Base-by-base conservation (phyloP, 73 alveolate species). In the Paramecium tetraurelia region DNA sequence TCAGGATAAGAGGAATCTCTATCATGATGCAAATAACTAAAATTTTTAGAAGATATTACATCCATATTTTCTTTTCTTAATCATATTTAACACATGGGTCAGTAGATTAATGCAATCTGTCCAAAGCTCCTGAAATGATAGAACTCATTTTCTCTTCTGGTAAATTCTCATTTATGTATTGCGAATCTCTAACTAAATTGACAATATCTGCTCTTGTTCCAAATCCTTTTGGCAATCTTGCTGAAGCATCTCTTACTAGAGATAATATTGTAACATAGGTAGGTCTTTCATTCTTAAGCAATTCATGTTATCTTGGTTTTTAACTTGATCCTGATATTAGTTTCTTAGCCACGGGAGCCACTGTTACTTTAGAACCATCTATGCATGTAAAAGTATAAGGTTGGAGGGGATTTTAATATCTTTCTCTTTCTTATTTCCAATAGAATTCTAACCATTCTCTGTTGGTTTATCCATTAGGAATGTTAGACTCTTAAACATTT, bases 1-100 rank as follows among this genome's bases (percentile, higher is more conserved):
- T 95, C 98, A 10, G 96, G 96, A 85, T 94, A 95, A 72, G 97
- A 97, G 24, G 97, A 87, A 57, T 92, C 97, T 93, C 99, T 96
- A 86, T 97, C 96, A 84, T 95, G 94, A 88, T 98, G 99, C 46
- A 98, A 92, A 92, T 98, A 98, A 44, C 90, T 80, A 80, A 18
- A 53, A 20, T 5, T 18, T 0, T 43, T 1, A 31, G 21, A 36
- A 3, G 44, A 21, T 41, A n/a, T 44, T 80, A 80, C 90, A 98
- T 93, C 99, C 99, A 98, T 57, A 98, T 95, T 92, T 98, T 97
- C 85, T 96, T 96, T 85, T 97, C 99, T 8, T 97, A 90, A 92
- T 98, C 99, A 92, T 97, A 98, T 95, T 97, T 98, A 12, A 98
- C 99, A 83, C 99, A 97, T 85, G 99, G 99, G 85, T 98, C 99